A percentile compares a stretch with the other conserved stretches of the same genome.
phyloP scores from a whole-genome alignment of 2,329 filamentous ascomycete species.

The Colletotrichum caudatum region DNA sequence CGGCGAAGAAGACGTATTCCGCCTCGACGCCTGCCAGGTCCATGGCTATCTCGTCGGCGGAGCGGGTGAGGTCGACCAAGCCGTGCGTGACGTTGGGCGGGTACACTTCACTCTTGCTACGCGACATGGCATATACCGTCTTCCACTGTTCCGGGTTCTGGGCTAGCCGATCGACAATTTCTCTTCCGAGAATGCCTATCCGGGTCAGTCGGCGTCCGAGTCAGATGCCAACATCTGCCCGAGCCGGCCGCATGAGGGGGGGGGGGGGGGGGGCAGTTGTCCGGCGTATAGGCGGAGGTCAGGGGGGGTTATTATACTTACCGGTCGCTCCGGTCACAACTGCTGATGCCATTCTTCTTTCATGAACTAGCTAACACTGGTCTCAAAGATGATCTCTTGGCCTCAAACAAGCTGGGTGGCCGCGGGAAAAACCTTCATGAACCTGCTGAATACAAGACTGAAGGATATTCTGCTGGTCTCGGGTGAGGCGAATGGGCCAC shows the following conservation, averaged over 20 bases:
- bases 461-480: neutral
- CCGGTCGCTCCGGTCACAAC: slow-evolving; percentile 41
- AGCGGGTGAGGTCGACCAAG: slow-evolving; percentile 44
- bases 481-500: neutral
- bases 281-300: neutral
- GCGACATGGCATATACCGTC: slow-evolving; percentile 45
- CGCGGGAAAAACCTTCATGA: no score
- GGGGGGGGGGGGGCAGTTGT: neutral
- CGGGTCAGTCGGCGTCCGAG: neutral
- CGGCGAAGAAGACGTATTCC: slow-evolving; percentile 47
- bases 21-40: slow-evolving; percentile 43
- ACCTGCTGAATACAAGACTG: no score
- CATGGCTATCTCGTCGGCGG: slow-evolving; percentile 45
- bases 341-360: slow-evolving; percentile 34
- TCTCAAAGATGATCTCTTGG: no score
- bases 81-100: slow-evolving; percentile 43
- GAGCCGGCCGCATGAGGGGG: neutral
- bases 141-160: slow-evolving; percentile 42
- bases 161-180: slow-evolving; percentile 45
- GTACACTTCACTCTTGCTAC: slow-evolving; percentile 44
- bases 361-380: neutral
- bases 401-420: no score
- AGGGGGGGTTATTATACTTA: neutral
- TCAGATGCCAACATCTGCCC: neutral
- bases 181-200: slow-evolving; percentile 45